Base-by-base conservation (phyloP, 805 yeast genomes). In the Zygoascus bituminiphila region DNA sequence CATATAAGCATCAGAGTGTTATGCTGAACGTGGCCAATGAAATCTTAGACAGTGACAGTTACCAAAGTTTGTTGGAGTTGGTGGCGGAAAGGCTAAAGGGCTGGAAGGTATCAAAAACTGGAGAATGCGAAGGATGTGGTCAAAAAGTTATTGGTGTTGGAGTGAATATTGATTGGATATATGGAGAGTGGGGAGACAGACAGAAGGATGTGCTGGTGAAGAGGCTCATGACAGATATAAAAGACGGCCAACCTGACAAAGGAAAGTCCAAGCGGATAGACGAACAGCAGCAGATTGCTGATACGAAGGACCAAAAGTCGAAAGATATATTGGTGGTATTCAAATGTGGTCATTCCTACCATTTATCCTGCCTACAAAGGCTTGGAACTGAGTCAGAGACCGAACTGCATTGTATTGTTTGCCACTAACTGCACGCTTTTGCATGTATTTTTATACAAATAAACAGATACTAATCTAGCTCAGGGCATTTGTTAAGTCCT, bases 41-140 rank as follows among this genome's bases (percentile, higher is more conserved):
- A 29, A 68, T 86, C 46, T 61, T 84, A 5, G 80, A 82, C 53
- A 71, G 68, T 20, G 82, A 79, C 24, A 77, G 82, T 0, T 74
- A 68, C 54, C 65, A 65, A 72, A 75, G 51, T 64, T 81, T 60
- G 40, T 59, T 68, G 10, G 53, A 57, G 2, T 65, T 82, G 9
- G 68, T 74, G 10, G 51, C 56, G 2, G 67, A 70, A 29, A 68
- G 75, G 20, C 54, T 70, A 0, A 62, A 67, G 33, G 97, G 96
- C 0, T 83, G 94, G 88, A 69, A 81, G 0, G 70, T 74, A 1
- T 55, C 72, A 1, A 67, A 65, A 23, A 67, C 68, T 23, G 68
- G 72, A 33, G 77, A 73, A 43, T 89, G 97, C 62, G 83, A 83
- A 31, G 76, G 82, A 0, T 89, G 97, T 63, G 89, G 87, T 1